phyloP scores from a whole-genome alignment of 1,284 basidiomycete genomes.

The Ceratorhiza oryzae-sativae region DNA sequence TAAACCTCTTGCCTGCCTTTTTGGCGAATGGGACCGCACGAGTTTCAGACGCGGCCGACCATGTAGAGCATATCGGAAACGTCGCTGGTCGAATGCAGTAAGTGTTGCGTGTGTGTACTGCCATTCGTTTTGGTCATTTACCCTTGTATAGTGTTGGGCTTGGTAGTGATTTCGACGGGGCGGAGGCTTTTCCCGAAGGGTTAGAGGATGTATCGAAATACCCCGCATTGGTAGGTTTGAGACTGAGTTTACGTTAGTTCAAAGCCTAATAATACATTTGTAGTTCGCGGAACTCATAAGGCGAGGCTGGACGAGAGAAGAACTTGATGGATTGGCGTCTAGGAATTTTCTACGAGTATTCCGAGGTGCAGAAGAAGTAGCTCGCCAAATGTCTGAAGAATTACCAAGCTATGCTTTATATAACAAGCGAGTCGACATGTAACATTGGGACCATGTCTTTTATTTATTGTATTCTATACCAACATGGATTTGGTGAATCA shows the following conservation, averaged over 20 bases:
- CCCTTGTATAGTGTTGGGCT: constrained; percentile 55
- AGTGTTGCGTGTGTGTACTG: constrained; percentile 48
- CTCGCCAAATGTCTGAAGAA: background rate
- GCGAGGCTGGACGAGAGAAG: constrained; percentile 81
- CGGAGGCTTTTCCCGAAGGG: constrained; percentile 60
- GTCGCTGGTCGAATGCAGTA: constrained; percentile 79
- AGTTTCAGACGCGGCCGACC: constrained; percentile 76
- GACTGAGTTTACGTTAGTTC: background rate
- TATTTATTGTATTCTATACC: constrained; percentile 4
- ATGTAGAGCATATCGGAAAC: constrained; percentile 85
- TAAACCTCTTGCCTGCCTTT: constrained; percentile 77
- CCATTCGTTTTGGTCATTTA: constrained; percentile 42
- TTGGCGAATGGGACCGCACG: constrained; percentile 65
- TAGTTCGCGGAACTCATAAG: constrained; percentile 83
- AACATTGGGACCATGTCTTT: background rate
- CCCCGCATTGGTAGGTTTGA: constrained; percentile 64
- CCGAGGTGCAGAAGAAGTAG: constrained; percentile 71
- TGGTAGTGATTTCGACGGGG: constrained; percentile 83
- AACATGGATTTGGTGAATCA: background rate
- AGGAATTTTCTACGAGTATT: constrained; percentile 84
- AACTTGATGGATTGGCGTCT: constrained; percentile 81
- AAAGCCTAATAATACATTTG: background rate
- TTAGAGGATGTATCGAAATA: constrained; percentile 78
- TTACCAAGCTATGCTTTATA: constrained; percentile 24
- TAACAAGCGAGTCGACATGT: constrained; percentile 14